These are phyloP conservation scores for Nakazawaea sp. DNA, from an alignment of 805 yeast genomes.

Conservation along the genomic window DNA sequence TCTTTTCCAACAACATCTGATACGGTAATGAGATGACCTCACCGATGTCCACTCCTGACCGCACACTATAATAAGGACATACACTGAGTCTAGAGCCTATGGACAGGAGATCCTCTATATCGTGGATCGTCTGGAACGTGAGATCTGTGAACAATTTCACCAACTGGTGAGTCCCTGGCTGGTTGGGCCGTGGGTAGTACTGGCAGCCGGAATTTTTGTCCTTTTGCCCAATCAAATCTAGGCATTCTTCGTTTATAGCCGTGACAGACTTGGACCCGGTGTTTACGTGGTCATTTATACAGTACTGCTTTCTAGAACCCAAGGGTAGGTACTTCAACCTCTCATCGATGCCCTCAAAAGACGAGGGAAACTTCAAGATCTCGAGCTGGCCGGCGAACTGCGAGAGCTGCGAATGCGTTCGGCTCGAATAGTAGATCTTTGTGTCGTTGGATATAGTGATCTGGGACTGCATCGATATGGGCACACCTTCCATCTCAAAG, in stretches of 20 bases:
- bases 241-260: conserved; percentile 73
- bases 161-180: conserved; percentile 23
- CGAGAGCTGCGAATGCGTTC: conserved; percentile 85
- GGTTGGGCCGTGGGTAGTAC: conserved; percentile 29
- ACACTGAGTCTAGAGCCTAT: conserved; percentile 50
- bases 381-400: conserved; percentile 74
- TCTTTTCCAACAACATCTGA: conserved; percentile 60
- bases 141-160: conserved; percentile 43
- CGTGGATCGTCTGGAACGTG: conserved; percentile 51
- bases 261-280: conserved; percentile 34
- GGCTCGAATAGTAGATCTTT: conserved; percentile 65
- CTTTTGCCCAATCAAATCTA: conserved; percentile 50
- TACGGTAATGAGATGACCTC: conserved; percentile 86
- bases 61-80: conserved; percentile 80
- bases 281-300: conserved; percentile 62
- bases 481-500: conserved; percentile 28
- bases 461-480: neutral
- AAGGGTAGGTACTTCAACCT: conserved; percentile 62
- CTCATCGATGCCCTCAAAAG: conserved; percentile 39
- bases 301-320: conserved; percentile 81
- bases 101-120: conserved; percentile 69
- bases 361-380: conserved; percentile 57
- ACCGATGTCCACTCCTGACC: conserved; percentile 47
- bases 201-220: conserved; percentile 27
- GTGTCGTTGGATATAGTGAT: conserved; percentile 18